These are phyloP conservation scores for Tephrocybe rancida DNA, from an alignment of 768 basidiomycete genomes.

Conservation along the genomic window DNA sequence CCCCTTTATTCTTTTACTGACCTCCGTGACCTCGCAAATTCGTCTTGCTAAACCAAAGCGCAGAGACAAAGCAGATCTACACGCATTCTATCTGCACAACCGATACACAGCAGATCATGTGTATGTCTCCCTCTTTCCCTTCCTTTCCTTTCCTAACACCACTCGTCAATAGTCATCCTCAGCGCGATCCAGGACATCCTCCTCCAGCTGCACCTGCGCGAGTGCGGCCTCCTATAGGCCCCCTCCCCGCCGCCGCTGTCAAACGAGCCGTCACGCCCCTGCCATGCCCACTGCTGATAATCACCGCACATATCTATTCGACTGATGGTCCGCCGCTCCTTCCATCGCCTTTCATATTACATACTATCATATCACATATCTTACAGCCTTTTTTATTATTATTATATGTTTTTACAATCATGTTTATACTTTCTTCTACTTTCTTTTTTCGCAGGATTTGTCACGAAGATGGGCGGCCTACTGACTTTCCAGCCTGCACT, in stretches of 20 bases:
- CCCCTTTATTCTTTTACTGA: neutral
- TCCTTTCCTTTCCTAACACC: neutral
- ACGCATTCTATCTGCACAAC: slow-evolving; percentile 94
- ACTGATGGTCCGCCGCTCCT: too few relatives aligned
- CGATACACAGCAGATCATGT: slow-evolving; percentile 92
- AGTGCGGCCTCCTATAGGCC: slow-evolving; percentile 75
- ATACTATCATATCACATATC: too few relatives aligned
- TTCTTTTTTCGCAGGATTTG: too few relatives aligned
- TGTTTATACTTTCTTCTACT: too few relatives aligned
- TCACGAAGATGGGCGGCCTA: slow-evolving; percentile 53
- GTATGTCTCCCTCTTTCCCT: slow-evolving; percentile 39
- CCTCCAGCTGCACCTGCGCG: slow-evolving; percentile 81
- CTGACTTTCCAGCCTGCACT: slow-evolving; percentile 52
- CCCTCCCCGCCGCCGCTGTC: neutral
- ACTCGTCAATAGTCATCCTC: slow-evolving; percentile 58
- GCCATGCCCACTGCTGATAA: neutral
- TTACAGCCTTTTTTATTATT: too few relatives aligned
- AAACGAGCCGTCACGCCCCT: neutral
- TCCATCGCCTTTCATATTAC: too few relatives aligned
- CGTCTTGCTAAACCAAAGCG: slow-evolving; percentile 88
- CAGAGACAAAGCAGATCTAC: slow-evolving; percentile 86
- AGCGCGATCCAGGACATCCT: slow-evolving; percentile 90
- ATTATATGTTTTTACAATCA: too few relatives aligned
- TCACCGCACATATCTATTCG: too few relatives aligned
- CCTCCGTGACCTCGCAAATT: slow-evolving; percentile 39